Base-by-base conservation (phyloP, 345 rosid species). In the Syzygium aromaticum region DNA sequence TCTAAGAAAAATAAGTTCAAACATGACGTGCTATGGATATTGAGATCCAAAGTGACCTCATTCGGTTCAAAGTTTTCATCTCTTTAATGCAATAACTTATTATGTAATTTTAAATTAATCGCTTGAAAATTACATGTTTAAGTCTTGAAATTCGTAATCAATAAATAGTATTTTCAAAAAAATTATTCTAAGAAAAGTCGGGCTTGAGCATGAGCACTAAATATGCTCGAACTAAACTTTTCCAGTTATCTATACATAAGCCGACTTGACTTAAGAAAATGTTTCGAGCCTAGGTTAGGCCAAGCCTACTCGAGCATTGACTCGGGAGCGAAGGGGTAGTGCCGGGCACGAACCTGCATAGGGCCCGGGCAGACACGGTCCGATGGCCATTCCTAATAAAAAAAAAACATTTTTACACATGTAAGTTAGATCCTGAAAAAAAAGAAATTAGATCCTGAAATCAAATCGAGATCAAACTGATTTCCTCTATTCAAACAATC, bases 181-280 rank as follows among this genome's bases (percentile, higher is more conserved):
- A 5, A 43, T 5, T 43, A 23, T 23, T 56, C 2, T 3, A 23
- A 56, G 3, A 15, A 64, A 28, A 28, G 3, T 64, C 3, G 2
- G 4, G 4, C 5, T 64, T 64, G 5, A 38, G 22, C 21, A 64
- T 4, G 0, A 64, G 28, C 40, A 28, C 8, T 7, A 6, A 28
- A 64, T 2, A 28, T 30, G 40, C 5, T 1, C 1, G 0, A 17
- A 67, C 22, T 30, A 10, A 67, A 15, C 0, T 4, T 67, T 16
- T 30, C 7, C 23, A 30, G 16, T 8, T 4, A 67, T 30, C 0
- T 12, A 67, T 30, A 30, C 33, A 16, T 30, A 7, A 30, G 1
- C 17, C 2, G 4, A 64, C 12, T 64, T 8, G 6, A 16, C 43
- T 11, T 1, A 0, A 64, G 8, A 8, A 16, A 64, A 30, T 7